phyloP scores from a whole-genome alignment of 305 asterid species.

The Solanum hybrid region DNA sequence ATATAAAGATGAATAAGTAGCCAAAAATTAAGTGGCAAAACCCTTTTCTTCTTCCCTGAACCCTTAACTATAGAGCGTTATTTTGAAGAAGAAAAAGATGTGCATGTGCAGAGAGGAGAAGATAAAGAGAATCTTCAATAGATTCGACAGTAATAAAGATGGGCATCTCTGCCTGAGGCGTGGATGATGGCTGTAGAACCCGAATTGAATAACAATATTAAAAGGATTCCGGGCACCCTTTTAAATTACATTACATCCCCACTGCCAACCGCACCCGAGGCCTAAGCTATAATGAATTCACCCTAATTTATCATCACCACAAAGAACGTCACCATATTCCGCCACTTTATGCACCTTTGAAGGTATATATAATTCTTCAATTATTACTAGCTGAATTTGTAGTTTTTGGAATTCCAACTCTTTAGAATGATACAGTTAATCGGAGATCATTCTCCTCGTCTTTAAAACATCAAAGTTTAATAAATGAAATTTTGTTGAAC shows the following conservation, averaged over 20 bases:
- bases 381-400: no score
- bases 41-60: no score
- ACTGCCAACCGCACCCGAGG: not conserved
- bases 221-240: not conserved
- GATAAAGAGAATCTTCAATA: not conserved
- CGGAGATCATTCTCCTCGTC: no score
- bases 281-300: not conserved
- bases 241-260: not conserved
- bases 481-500: no score
- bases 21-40: no score
- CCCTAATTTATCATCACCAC: no score
- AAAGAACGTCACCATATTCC: no score
- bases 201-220: not conserved
- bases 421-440: no score
- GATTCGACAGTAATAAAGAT: not conserved
- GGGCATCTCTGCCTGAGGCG: not conserved
- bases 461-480: no score
- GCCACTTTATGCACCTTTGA: not conserved
- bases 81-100: no score
- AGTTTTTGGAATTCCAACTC: not conserved
- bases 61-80: no score
- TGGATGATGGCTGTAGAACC: not conserved
- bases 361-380: not conserved
- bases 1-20: no score
- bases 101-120: not conserved